These are phyloP conservation scores for Crithidia fasciculata DNA, from an alignment of 208 protist species.

Conservation along the genomic window DNA sequence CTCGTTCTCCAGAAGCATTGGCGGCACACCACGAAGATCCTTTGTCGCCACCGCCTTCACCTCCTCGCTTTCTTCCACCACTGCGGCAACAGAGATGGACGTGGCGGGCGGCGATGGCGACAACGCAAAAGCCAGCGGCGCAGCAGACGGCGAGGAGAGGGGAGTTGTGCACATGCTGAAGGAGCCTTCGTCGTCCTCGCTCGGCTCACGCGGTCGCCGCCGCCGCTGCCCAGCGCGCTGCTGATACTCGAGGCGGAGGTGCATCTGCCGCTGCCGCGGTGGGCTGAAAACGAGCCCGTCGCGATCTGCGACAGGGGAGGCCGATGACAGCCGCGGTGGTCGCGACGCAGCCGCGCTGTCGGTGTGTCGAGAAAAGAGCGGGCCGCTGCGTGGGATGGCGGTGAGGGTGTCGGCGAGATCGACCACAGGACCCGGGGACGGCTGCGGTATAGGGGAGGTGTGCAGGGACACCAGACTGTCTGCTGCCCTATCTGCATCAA, in stretches of 20 bases:
- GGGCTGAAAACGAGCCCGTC: slow-evolving; percentile 51
- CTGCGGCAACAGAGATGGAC: too few species aligned
- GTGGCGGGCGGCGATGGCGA: not conserved
- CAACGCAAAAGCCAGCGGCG: not conserved
- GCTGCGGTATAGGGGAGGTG: not conserved
- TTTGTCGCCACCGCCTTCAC: too few species aligned
- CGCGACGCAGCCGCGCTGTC: too few species aligned
- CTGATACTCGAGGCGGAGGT: not conserved
- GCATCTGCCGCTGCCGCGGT: slow-evolving; percentile 20
- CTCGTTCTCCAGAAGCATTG: too few species aligned
- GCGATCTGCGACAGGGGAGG: slow-evolving; percentile 6
- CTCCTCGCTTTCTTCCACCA: too few species aligned
- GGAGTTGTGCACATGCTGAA: not conserved
- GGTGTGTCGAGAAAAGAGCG: not conserved
- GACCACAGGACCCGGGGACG: not conserved
- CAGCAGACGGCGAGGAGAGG: not conserved
- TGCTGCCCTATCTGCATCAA: not conserved
- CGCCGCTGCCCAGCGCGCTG: slow-evolving; percentile 1
- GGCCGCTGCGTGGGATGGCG: not conserved
- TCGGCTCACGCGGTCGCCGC: slow-evolving; percentile 2
- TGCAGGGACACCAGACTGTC: slow-evolving; percentile 1
- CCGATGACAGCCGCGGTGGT: not conserved
- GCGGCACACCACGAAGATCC: too few species aligned
- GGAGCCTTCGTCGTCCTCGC: not conserved
- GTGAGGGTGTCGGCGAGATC: slow-evolving; percentile 7